Percentiles rank a stretch among this genome's conserved stretches.
Evolutionary conservation across 805 yeast species (phyloP).

Genomic region (Cyberlindnera maritima): DNA sequence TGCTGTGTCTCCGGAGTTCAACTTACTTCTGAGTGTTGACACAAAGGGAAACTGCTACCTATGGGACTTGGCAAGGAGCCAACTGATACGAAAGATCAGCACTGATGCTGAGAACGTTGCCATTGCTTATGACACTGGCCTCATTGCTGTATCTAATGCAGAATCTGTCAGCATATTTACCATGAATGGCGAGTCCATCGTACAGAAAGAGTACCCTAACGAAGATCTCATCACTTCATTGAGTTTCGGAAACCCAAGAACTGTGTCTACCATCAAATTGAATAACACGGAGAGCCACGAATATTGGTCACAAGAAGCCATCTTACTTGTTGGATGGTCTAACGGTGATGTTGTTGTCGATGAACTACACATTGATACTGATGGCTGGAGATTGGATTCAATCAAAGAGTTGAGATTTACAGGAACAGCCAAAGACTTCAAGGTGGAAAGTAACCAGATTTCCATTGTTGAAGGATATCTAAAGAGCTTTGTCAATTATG

Average conservation of each 20-base stretch:
- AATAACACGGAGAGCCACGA: conserved; percentile 33
- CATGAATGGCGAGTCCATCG: conserved; percentile 51
- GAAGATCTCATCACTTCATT: conserved; percentile 25
- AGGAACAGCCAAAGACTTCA: conserved; percentile 15
- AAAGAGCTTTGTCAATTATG: conserved; percentile 30
- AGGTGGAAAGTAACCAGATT: conserved; percentile 22
- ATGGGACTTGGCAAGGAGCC: conserved; percentile 63
- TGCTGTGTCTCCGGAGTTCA: conserved; percentile 48
- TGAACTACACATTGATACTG: conserved; percentile 27
- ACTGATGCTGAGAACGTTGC: conserved; percentile 33
- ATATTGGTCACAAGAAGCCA: conserved; percentile 36
- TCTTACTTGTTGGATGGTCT: conserved; percentile 36
- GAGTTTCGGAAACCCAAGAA: conserved; percentile 30
- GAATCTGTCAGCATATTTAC: conserved; percentile 39
- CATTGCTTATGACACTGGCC: conserved; percentile 55
- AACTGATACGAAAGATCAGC: conserved; percentile 41
- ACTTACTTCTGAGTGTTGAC: conserved; percentile 55
- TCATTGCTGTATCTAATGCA: conserved; percentile 38
- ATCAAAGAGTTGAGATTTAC: conserved; percentile 26
- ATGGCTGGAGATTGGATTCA: conserved; percentile 26
- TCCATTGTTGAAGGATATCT: conserved; percentile 35
- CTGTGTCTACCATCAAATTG: conserved; percentile 24
- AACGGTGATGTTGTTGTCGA: conserved; percentile 31
- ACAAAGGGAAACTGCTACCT: conserved; percentile 48
- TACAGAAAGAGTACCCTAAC: conserved; percentile 19